Base-by-base conservation (phyloP, 2,329 filamentous ascomycete species). In the Biscogniauxia mediterranea region DNA sequence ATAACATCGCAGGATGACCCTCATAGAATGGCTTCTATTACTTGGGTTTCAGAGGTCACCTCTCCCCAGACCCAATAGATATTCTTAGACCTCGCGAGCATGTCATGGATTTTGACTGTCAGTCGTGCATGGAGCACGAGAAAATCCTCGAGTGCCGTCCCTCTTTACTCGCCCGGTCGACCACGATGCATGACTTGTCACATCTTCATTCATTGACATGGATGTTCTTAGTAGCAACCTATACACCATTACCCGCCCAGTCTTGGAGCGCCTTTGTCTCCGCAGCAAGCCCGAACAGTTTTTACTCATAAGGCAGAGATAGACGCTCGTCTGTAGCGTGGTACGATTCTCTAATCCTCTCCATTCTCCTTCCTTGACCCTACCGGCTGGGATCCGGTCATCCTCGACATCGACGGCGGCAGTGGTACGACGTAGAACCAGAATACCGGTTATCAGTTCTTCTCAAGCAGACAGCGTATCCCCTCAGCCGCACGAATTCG, bases 141-240 rank as follows among this genome's bases (percentile, higher is more conserved):
- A 61, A 63, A 61, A 63, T 65, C 64, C 54, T 60, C 62, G 61
- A 61, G 56, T 57, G 21, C 52, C 59, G 54, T 60, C 46, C 63
- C 58, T 58, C 59, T 56, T 57, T 61, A 52, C 59, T 62, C 57
- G 49, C 55, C 58, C 59, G 19, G 55, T 46, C 57, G 59, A 52
- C 54, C 46, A 46, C 54, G 54, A 65, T 71, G 66, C 66, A 70
- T 65, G 61, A 52, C 58, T 56, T 56, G 67, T 71, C 68, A 70
- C 70, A 69, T 68, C 59, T 52, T 64, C 52, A 32, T 63, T 50
- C 23, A 23, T 46, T n/a, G 56, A 54, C 57, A 60, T 51, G 56
- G 54, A 57, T 54, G 59, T 54, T 54, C 54, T 52, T 59, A 63
- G 62, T 59, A 63, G 62, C 57, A 21, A 54, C 28, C 32, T 57